A percentile compares a stretch with the other conserved stretches of the same genome.
phyloP scores from a whole-genome alignment of 2,329 filamentous ascomycete genomes.

The Aspergillus hortae region DNA sequence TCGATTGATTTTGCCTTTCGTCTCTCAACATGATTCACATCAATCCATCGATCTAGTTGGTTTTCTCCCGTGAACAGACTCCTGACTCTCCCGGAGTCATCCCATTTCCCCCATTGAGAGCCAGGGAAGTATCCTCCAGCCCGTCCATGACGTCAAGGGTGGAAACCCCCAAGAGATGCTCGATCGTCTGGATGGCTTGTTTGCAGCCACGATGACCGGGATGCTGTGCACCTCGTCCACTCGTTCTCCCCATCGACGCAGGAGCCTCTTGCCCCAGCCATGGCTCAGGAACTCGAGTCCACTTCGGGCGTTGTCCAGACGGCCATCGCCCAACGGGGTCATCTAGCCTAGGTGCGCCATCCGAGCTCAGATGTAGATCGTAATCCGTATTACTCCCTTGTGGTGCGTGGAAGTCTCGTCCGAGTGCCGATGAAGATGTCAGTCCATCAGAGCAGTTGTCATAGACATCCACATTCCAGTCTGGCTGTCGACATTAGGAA shows the following conservation, averaged over 20 bases:
- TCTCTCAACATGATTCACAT: background rate
- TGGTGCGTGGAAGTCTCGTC: background rate
- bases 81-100: background rate
- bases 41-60: background rate
- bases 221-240: background rate
- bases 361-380: background rate
- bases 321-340: background rate
- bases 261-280: slow-evolving; percentile 2
- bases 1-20: background rate
- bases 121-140: slow-evolving; percentile 1
- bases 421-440: background rate
- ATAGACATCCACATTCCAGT: background rate
- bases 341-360: background rate
- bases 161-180: background rate
- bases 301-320: slow-evolving; percentile 6
- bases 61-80: too few relatives aligned
- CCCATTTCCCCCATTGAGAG: background rate
- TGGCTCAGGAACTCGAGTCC: slow-evolving; percentile 12
- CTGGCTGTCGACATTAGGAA: background rate
- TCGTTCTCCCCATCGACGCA: background rate
- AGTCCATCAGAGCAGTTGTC: background rate
- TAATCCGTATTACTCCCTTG: background rate
- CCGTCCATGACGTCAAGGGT: slow-evolving; percentile 6
- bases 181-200: background rate
- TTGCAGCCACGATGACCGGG: background rate